These are phyloP conservation scores for Xylaria cubensis DNA, from an alignment of 495 filamentous ascomycete species.

Conservation along the genomic window DNA sequence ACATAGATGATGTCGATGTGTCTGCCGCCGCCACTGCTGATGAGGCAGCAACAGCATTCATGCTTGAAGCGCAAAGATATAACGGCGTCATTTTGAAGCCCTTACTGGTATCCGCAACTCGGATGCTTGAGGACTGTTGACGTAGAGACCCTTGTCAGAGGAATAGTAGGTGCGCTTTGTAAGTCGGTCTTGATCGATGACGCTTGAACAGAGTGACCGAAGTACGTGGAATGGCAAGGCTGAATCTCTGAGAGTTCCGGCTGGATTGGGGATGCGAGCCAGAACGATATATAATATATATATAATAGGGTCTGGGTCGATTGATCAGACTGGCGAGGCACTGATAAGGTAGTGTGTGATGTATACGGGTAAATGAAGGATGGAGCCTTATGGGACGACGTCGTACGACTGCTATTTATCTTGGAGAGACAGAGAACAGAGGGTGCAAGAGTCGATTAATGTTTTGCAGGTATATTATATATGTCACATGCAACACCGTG, in stretches of 20 bases:
- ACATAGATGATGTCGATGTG: conserved; percentile 33
- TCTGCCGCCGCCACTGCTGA: conserved; percentile 13
- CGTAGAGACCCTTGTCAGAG: not conserved
- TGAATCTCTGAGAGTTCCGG: not conserved
- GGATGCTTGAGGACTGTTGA: not conserved
- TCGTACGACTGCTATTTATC: conserved; percentile 29
- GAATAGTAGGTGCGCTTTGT: conserved; percentile 1
- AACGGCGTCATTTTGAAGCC: conserved; percentile 24
- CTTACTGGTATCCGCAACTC: not conserved
- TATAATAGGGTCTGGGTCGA: not conserved
- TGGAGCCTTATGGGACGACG: conserved; percentile 21
- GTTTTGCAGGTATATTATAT: conserved; percentile 9
- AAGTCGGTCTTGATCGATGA: not conserved
- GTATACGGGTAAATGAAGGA: conserved; percentile 3
- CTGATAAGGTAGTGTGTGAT: not conserved
- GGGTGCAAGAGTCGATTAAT: conserved; percentile 5
- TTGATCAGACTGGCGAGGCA: not conserved
- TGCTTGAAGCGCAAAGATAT: conserved; percentile 21
- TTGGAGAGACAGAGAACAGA: conserved; percentile 7
- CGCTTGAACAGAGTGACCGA: not conserved
- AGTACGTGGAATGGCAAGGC: not conserved
- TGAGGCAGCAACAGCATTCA: not conserved
- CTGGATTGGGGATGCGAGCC: not conserved
- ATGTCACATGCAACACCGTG: conserved; percentile 17
- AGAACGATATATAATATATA: not conserved